A percentile compares a stretch with the other conserved stretches of the same genome.
These are phyloP conservation scores for Penicillium daleae DNA, from an alignment of 495 filamentous ascomycete genomes.

Conservation along the genomic window DNA sequence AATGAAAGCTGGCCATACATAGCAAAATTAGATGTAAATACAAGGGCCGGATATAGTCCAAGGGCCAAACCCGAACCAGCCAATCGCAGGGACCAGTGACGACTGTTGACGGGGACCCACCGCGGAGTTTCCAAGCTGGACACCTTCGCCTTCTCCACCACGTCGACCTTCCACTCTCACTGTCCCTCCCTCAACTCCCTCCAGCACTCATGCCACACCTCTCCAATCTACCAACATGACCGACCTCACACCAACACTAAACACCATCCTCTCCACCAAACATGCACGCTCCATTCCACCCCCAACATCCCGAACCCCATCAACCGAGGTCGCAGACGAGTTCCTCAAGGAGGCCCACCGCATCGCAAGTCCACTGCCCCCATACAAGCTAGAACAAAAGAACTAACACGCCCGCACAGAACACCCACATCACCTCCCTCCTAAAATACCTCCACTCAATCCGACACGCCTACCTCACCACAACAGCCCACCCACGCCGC, in stretches of 20 bases:
- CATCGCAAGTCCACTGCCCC: conserved; percentile 66
- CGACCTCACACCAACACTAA: conserved; percentile 71
- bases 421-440: conserved; percentile 79
- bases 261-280: conserved; percentile 61
- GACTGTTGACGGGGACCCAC: conserved; percentile 13
- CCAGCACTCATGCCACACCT: conserved; percentile 7
- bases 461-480: conserved; percentile 90
- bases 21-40: neutral
- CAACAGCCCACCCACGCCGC: conserved; percentile 55
- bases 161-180: neutral
- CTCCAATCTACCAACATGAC: conserved; percentile 52
- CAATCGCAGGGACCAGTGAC: conserved; percentile 7
- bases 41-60: neutral
- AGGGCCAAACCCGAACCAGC: neutral
- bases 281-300: conserved; percentile 13
- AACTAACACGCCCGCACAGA: conserved; percentile 53
- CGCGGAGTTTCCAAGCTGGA: conserved; percentile 6
- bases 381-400: neutral
- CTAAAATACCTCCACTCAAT: conserved; percentile 76
- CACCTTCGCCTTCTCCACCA: conserved; percentile 5
- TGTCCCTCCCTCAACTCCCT: neutral
- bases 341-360: conserved; percentile 95
- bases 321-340: conserved; percentile 68
- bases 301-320: conserved; percentile 19
- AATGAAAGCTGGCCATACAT: neutral